Evolutionary conservation across 169 alveolate species (phyloP).

Genomic region (Eimeria sp.): DNA sequence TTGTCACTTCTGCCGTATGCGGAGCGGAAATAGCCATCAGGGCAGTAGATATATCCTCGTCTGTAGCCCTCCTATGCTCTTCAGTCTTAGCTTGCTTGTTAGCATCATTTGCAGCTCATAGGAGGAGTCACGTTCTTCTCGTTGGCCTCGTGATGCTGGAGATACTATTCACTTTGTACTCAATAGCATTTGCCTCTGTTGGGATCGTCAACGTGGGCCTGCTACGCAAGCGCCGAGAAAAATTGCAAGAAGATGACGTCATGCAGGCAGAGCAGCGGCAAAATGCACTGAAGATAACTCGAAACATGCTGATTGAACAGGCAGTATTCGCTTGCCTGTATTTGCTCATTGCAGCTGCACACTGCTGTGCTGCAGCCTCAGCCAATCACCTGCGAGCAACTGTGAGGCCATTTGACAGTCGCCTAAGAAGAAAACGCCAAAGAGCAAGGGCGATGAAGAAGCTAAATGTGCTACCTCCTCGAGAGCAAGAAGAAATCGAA

Average conservation of each 20-base stretch:
- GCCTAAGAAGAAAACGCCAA: slow-evolving; percentile 51
- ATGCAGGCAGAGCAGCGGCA: slow-evolving; percentile 65
- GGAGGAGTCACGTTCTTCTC: slow-evolving; percentile 48
- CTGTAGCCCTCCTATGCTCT: slow-evolving; percentile 7
- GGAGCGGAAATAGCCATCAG: slow-evolving; percentile 34
- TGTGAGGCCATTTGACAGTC: slow-evolving; percentile 63
- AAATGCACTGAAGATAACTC: slow-evolving; percentile 26
- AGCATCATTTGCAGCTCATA: slow-evolving; percentile 20
- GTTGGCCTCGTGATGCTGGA: slow-evolving; percentile 64
- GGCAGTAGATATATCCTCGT: slow-evolving; percentile 9
- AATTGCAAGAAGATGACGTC: not conserved
- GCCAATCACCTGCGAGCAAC: slow-evolving; percentile 59
- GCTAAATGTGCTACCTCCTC: slow-evolving; percentile 10
- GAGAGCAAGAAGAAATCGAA: not conserved
- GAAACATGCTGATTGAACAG: slow-evolving; percentile 30
- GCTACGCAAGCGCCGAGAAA: not conserved
- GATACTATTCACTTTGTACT: slow-evolving; percentile 36
- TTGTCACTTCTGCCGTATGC: slow-evolving; percentile 50
- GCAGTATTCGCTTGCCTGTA: slow-evolving; percentile 45
- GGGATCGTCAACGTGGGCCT: slow-evolving; percentile 27
- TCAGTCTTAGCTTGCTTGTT: slow-evolving; percentile 22
- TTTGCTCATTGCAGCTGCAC: slow-evolving; percentile 46
- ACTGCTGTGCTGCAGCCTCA: slow-evolving; percentile 73
- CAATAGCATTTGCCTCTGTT: slow-evolving; percentile 51
- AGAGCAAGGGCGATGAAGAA: slow-evolving; percentile 33